These are phyloP conservation scores for Craterostigma plantagineum DNA, from an alignment of 257 asterid genomes.

Conservation along the genomic window DNA sequence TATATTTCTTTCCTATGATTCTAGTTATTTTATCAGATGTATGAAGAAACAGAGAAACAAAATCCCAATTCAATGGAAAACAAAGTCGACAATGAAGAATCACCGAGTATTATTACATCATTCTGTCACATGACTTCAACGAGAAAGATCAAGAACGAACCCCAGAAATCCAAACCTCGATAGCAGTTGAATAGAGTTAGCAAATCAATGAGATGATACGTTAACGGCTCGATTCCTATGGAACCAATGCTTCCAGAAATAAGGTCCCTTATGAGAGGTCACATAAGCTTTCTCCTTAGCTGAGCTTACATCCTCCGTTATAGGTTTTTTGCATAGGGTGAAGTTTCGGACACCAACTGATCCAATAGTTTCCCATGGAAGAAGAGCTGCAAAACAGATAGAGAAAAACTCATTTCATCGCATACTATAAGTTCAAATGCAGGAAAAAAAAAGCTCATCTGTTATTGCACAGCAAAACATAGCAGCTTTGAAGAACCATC, in stretches of 20 bases:
- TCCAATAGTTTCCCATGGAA: slow-evolving; percentile 80
- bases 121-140: too few species aligned
- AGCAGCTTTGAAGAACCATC: too few species aligned
- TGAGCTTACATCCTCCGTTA: slow-evolving; percentile 14
- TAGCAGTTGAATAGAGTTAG: too few species aligned
- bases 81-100: too few species aligned
- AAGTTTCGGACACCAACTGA: slow-evolving; percentile 68
- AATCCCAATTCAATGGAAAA: too few species aligned
- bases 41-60: too few species aligned
- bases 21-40: too few species aligned
- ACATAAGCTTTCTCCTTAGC: slow-evolving; percentile 14
- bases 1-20: too few species aligned
- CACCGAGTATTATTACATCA: too few species aligned
- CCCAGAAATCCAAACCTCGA: too few species aligned
- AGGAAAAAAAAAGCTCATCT: neutral
- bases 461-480: neutral
- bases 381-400: slow-evolving; percentile 34
- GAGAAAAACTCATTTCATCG: neutral
- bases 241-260: slow-evolving; percentile 78
- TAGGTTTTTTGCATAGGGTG: slow-evolving; percentile 82
- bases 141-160: too few species aligned
- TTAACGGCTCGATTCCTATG: slow-evolving; percentile 43
- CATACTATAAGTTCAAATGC: neutral
- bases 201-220: slow-evolving; percentile 40
- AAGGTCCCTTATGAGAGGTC: slow-evolving; percentile 28